Evolutionary conservation across 768 basidiomycete genomes (phyloP), one percentile per base, ranked within the genome.

Genomic region (Coprinopsis marcescibilis): DNA sequence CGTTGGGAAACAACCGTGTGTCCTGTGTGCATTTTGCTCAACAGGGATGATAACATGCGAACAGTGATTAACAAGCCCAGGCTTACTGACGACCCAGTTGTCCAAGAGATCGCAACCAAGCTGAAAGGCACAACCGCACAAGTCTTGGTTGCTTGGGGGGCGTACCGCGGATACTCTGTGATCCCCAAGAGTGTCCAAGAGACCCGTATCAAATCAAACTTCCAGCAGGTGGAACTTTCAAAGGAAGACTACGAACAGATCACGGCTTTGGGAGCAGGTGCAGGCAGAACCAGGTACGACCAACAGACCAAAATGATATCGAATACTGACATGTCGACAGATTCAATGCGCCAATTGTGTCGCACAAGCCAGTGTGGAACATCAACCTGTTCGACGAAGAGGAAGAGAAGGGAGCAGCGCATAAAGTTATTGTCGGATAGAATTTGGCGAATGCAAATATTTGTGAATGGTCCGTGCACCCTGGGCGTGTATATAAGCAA

Each of bases 181-280:
- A 89, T 92, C 56, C 90, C 90, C 14, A 92, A 93, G 75, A 81
- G 79, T 46, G 85, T 89, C 21, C 71, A 82, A 48, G 71, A 83
- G 57, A 77, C 69, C 3, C 84, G 85, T 32, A 83, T 89, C 65
- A 60, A 71, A 43, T 81, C 81, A 51, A 90, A 92, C 71, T 88
- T 89, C 70, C 61, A 85, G 66, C 82, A 89, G 58, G 72, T 89
- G 43, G 71, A 74, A 56, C 68, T 91, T 44, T 73, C 70, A 58
- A 58, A 79, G 54, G 82, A 79, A 45, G 85, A 89, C 57, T 86
- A 79, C 53, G 73, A 85, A 50, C 73, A 66, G 56, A 65, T 89
- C 52, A 64, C 62, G n/a, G n/a, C n/a, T n/a, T n/a, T n/a, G n/a
- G n/a, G n/a, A n/a, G n/a, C n/a, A n/a, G n/a, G n/a, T n/a, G n/a